Evolutionary conservation across 2,329 filamentous ascomycete genomes (phyloP), one percentile per base, ranked within the genome.

Genomic region (Piedraia hortae): DNA sequence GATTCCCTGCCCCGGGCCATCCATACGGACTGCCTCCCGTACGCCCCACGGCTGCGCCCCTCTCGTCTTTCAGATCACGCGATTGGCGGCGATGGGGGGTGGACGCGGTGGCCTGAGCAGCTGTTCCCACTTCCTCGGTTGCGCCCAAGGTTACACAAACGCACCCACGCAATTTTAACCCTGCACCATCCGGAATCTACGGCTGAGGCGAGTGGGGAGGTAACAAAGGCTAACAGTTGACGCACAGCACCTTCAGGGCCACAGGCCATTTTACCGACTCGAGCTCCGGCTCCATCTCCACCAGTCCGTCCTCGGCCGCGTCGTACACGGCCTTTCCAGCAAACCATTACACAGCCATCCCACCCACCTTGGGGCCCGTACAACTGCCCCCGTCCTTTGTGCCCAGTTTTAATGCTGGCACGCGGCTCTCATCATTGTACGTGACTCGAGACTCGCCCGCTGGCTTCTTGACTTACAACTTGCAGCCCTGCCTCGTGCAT

Each of bases 241-340:
- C 28, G 27, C 26, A 19, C 18, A 21, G 39, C 43, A 61, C 56
- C 39, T 62, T 56, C 40, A 48, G 53, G 29, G 35, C 49, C 30
- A 46, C 46, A 28, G 42, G 50, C 36, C 48, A 51, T 32, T 50
- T 59, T 34, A 51, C 59, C 27, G 57, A 62, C 43, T 57, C 58
- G 28, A 56, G 52, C 25, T 54, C 51, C 25, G 57, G 56, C 36
- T 59, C 52, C 31, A 51, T 50, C 34, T 54, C 53, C 31, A 50
- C 51, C 33, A 55, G 50, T 34, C 51, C 52, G 27, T 51, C 50
- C 32, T 56, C 55, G 31, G 51, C 49, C 35, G 44, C 48, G 21
- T 45, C 48, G 30, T 56, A 42, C 35, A 36, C 34, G 27, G 33
- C 27, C 27, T 43, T 41, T 18, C 36, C 32, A 23, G 28, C 34